Evolutionary conservation across 768 basidiomycete genomes (phyloP).

Genomic region (Gymnopilus dilepis): DNA sequence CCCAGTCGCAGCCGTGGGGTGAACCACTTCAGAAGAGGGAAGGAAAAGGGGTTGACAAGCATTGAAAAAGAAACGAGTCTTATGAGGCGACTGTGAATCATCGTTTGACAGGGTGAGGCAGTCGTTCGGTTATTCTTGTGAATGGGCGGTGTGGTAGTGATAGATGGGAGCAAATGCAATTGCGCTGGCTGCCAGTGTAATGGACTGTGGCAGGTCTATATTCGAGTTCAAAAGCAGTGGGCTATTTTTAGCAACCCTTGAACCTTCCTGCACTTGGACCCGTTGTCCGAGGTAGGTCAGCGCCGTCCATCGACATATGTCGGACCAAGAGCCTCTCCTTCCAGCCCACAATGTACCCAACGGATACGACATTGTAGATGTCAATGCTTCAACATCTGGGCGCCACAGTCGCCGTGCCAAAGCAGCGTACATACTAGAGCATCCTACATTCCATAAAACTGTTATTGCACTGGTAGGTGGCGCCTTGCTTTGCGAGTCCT

Average conservation of each 20-base stretch:
- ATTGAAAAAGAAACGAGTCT: slow-evolving; percentile 12
- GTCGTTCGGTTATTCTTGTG: slow-evolving; percentile 7
- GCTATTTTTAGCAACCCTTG: slow-evolving; percentile 2
- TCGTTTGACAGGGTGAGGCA: slow-evolving; percentile 9
- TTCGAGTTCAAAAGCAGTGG: too few relatives aligned
- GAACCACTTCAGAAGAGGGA: slow-evolving; percentile 22
- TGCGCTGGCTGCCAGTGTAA: slow-evolving; percentile 15
- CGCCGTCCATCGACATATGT: slow-evolving; percentile 33
- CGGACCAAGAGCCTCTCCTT: slow-evolving; percentile 57
- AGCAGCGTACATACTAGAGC: slow-evolving; percentile 57
- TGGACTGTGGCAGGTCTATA: background rate
- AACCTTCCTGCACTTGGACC: background rate
- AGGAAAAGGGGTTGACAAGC: slow-evolving; percentile 22
- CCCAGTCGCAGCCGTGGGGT: slow-evolving; percentile 1
- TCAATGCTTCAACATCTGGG: slow-evolving; percentile 1
- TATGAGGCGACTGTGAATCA: slow-evolving; percentile 15
- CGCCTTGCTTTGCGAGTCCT: too few relatives aligned
- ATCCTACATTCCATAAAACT: slow-evolving; percentile 53
- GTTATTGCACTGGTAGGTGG: slow-evolving; percentile 63
- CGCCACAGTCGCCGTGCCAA: slow-evolving; percentile 34
- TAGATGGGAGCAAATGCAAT: slow-evolving; percentile 6
- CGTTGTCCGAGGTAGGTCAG: slow-evolving; percentile 15
- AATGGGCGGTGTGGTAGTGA: slow-evolving; percentile 6
- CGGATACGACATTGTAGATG: slow-evolving; percentile 7
- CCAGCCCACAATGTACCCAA: slow-evolving; percentile 22